phyloP scores from a whole-genome alignment of 352 stramenopile species.

The Thraustochytrium striatum region DNA sequence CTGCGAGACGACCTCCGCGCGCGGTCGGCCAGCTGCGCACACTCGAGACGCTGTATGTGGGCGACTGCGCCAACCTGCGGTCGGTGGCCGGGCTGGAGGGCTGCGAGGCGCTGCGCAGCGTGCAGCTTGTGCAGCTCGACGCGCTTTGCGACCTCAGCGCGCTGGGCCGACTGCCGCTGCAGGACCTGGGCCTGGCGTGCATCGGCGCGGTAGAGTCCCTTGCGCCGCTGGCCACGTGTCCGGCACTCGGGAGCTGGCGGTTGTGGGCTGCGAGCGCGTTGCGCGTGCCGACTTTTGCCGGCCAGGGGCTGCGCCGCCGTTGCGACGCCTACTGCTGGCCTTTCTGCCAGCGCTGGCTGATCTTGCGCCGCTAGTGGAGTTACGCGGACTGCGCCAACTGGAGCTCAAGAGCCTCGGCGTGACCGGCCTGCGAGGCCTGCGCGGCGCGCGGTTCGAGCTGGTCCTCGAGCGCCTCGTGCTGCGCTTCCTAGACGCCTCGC shows the following conservation, averaged over 20 bases:
- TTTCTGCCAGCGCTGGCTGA: too few species aligned
- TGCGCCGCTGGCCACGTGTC: background rate
- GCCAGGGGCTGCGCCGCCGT: too few species aligned
- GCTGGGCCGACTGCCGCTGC: background rate
- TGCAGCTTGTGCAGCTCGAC: slow-evolving; percentile 6
- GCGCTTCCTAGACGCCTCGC: background rate
- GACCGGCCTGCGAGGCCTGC: background rate
- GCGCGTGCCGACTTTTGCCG: background rate
- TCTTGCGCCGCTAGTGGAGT: too few species aligned
- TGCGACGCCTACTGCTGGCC: too few species aligned
- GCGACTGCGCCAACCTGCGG: background rate
- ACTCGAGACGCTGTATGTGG: background rate
- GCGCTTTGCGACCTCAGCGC: background rate
- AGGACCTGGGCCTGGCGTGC: too few species aligned
- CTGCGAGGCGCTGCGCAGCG: background rate
- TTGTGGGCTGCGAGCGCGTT: background rate
- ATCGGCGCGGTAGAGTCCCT: background rate
- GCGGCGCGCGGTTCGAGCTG: background rate
- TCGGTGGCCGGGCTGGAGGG: background rate
- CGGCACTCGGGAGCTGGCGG: background rate
- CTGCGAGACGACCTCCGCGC: background rate
- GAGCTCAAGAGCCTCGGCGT: background rate
- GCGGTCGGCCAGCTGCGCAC: background rate
- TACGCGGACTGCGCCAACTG: background rate
- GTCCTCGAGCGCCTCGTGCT: background rate